Evolutionary conservation across 2,329 filamentous ascomycete species (phyloP), one percentile per base, ranked within the genome.

Genomic region (Colletotrichum kahawae): DNA sequence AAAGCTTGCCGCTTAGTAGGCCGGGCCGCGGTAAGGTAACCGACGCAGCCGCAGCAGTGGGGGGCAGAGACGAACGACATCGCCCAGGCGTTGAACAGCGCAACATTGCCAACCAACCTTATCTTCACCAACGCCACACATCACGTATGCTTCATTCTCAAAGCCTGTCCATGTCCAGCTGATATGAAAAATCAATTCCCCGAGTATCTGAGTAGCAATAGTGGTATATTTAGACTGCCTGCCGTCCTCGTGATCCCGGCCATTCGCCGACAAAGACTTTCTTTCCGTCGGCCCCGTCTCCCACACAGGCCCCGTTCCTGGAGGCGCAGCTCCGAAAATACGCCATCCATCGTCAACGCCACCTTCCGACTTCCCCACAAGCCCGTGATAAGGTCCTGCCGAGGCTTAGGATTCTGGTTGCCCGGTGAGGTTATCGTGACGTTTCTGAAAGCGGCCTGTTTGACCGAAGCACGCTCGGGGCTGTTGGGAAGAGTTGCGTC

Each of bases 181-280:
- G 34, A 43, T n/a, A 31, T 9, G 16, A 14, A 33, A 62, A 33
- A 36, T 51, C 10, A 51, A 51, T 51, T 29, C 51, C 56, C n/a
- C 18, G 9, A 33, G 43, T 59, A 14, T 14, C 16, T 12, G 7
- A 43, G 48, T 38, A n/a, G 31, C 14, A 27, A 54, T 36, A n/a
- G 54, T 75, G 72, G 33, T 75, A 73, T 75, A 68, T 57, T 75
- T 73, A 68, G 63, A 73, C 57, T 33, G 38, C 31, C 48, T 27
- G 5, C 33, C 13, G 34, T 64, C 69, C 69, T 75, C 73, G 73
- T 75, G 63, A 64, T 31, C 43, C 43, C 31, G 38, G 24, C 27
- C 8, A 16, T 29, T 27, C 34, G 27, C 18, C 48, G 4, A 54
- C 24, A 29, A 29, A 13, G 31, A 10, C 27, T 2, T 27, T 16